phyloP scores from a whole-genome alignment of 1,284 basidiomycete species.

The Apiotrichum porosum region DNA sequence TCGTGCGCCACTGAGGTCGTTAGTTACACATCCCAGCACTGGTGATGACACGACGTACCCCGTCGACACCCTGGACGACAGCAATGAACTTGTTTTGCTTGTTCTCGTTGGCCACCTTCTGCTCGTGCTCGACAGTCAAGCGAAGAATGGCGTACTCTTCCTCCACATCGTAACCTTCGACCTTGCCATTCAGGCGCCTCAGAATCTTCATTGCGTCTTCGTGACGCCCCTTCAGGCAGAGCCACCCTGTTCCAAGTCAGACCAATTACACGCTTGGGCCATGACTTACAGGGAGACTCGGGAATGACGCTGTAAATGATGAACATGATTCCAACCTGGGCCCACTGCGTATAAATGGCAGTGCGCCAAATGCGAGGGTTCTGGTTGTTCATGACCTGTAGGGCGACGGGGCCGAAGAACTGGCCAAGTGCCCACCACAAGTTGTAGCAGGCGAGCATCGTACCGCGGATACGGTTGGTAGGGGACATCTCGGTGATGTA shows the following conservation, averaged over 20 bases:
- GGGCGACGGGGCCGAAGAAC: conserved; percentile 17
- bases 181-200: conserved; percentile 16
- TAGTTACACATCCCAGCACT: no score
- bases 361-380: conserved; percentile 4
- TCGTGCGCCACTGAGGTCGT: no score
- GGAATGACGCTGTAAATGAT: conserved; percentile 18
- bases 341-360: conserved; percentile 20
- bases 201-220: conserved; percentile 22
- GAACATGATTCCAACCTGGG: conserved; percentile 18
- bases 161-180: conserved; percentile 23
- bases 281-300: conserved; percentile 20
- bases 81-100: no score
- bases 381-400: conserved; percentile 13
- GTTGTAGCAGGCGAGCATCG: neutral
- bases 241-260: no score
- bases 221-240: conserved; percentile 16
- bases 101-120: no score
- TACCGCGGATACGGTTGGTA: conserved; percentile 16
- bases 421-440: conserved; percentile 7
- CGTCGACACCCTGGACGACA: no score
- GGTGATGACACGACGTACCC: no score
- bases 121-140: neutral
- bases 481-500: conserved; percentile 22
- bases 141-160: conserved; percentile 17
- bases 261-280: no score